Evolutionary conservation across 1,284 basidiomycete species (phyloP), one percentile per base, ranked within the genome.

Genomic region (Boletus albobrunnescens): DNA sequence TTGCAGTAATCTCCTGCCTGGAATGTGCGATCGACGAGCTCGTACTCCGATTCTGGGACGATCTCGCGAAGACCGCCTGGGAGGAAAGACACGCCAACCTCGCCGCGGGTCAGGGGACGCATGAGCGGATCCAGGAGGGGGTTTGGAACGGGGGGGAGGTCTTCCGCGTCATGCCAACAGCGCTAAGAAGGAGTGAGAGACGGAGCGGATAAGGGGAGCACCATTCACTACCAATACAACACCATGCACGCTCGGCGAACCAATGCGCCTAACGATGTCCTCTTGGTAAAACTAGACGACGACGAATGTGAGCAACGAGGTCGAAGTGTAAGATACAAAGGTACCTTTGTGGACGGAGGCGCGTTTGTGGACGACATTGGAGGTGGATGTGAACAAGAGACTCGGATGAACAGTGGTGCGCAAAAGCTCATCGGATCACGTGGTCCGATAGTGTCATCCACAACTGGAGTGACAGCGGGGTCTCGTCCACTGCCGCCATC

Each of bases 1-100:
- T 95, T 95, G 72, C 91, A 88, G 44, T 87, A 75, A 65, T 95
- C 93, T 23, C 92, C 91, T 13, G 76, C 74, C 53, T 88, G 80
- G 58, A 95, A 84, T 33, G 77, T 78, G 44, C 93, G 85, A 67
- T 94, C 89, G 44, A 90, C 71, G 11, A 95, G 79, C n/a, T 70
- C 69, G 50, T 91, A 75, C 9, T 82, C 74, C 11, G 79, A 74
- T 63, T 91, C 89, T 6, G 72, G 73, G 13, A 90, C 71, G 54
- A 94, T 91, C 60, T 87, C 79, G 50, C 86, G 78, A 49, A 71
- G 65, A 47, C 78, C 72, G 36, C 68, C 72, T 3, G 76, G 73
- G 36, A 85, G 73, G 66, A 84, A 88, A 31, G 84, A 83, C 30
- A 94, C 82, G 37, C 88, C 89, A 32, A 94, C 85, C 74, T 94